A percentile compares a stretch with the other conserved stretches of the same genome.
phyloP scores from a whole-genome alignment of 306 rosid genomes.

The Aeschynomene evenia region DNA sequence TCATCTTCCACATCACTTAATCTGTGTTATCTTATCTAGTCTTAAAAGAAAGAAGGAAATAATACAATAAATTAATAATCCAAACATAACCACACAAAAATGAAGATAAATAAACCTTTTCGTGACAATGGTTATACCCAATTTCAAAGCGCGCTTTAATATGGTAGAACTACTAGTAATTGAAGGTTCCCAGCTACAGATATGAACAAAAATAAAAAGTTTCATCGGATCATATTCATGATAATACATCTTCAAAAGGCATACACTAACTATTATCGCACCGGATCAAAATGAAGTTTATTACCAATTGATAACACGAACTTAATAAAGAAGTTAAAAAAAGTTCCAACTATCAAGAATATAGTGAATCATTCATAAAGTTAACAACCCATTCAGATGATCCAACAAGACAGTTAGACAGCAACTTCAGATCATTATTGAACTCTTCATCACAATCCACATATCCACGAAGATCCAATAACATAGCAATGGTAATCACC shows the following conservation, averaged over 20 bases:
- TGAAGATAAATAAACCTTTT: background rate
- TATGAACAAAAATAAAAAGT: slow-evolving; percentile 1
- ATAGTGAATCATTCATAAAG: background rate
- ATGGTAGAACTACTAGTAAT: background rate
- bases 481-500: slow-evolving; percentile 19
- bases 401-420: background rate
- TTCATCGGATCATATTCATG: slow-evolving; percentile 16
- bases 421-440: slow-evolving; percentile 6
- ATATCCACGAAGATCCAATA: slow-evolving; percentile 29
- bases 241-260: background rate
- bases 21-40: background rate
- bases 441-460: slow-evolving; percentile 7
- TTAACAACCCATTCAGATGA: background rate
- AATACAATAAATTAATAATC: background rate
- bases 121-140: background rate
- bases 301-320: background rate
- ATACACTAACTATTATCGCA: background rate
- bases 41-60: background rate
- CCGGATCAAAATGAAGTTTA: slow-evolving; percentile 19
- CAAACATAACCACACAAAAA: background rate
- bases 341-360: background rate
- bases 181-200: slow-evolving; percentile 6
- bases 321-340: slow-evolving; percentile 4
- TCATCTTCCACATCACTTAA: background rate
- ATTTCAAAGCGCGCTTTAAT: background rate